A percentile compares a stretch with the other conserved stretches of the same genome.
Conservation (phyloP, 371 early-diverging fungal genomes). For the Apophysomyces variabilis region DNA sequence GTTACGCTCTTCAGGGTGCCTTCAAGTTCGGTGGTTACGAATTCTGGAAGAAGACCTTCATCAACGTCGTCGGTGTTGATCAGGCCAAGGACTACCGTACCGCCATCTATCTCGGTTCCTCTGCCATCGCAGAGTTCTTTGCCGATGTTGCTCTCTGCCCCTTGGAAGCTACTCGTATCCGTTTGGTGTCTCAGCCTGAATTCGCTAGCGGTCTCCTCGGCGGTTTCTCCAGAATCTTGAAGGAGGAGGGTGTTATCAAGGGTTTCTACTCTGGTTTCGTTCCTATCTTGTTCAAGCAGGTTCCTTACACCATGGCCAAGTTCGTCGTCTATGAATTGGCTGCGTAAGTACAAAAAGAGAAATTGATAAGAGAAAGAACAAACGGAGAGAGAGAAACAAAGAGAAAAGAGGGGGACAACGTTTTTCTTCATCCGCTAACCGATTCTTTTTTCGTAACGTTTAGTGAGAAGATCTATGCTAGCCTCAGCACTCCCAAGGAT, state of each 20-base stretch:
- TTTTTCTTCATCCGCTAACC: not conserved
- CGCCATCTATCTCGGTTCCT: constrained; percentile 74
- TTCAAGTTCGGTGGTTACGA: constrained; percentile 92
- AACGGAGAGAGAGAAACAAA: constrained; percentile 61
- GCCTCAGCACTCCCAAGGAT: constrained; percentile 46
- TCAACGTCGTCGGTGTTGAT: constrained; percentile 73
- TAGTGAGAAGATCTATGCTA: constrained; percentile 41
- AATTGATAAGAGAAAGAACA: constrained; percentile 72
- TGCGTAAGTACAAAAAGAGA: constrained; percentile 66
- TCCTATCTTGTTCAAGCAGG: constrained; percentile 85
- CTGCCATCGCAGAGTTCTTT: constrained; percentile 88
- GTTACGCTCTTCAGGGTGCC: constrained; percentile 89
- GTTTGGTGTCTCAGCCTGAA: constrained; percentile 57
- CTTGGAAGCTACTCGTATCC: constrained; percentile 71
- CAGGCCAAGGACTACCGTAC: constrained; percentile 77
- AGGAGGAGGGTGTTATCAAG: constrained; percentile 66
- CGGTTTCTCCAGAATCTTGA: constrained; percentile 60
- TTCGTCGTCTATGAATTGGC: constrained; percentile 89
- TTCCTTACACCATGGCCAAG: constrained; percentile 97
- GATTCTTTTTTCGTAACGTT: constrained; percentile 9
- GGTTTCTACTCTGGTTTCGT: constrained; percentile 78
- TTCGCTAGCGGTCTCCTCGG: constrained; percentile 62
- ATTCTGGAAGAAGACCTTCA: constrained; percentile 77
- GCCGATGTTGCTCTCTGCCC: constrained; percentile 88
- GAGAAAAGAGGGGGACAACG: not conserved